Conservation (phyloP, 768 basidiomycete genomes). For the Candolleomyces aberdarensis region DNA sequence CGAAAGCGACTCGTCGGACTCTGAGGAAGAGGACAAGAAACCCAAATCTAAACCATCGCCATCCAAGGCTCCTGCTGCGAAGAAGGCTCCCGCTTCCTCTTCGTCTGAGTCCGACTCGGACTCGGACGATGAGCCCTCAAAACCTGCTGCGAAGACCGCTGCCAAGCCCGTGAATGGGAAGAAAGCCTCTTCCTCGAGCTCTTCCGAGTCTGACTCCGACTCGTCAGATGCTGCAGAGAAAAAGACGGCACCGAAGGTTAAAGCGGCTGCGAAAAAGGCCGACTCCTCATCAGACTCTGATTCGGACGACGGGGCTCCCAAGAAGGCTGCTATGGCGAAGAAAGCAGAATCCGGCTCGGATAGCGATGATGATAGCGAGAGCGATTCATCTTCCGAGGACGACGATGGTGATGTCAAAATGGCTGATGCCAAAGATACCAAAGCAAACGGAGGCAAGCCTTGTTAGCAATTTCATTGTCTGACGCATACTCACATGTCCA, state of each 20-base stretch:
- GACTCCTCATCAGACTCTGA: constrained; percentile 25
- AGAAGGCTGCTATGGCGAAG: constrained; percentile 26
- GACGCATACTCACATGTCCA: constrained; percentile 1
- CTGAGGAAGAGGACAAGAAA: constrained; percentile 15
- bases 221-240: constrained; percentile 15
- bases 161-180: constrained; percentile 9
- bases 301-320: constrained; percentile 21
- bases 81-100: constrained; percentile 10
- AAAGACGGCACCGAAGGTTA: constrained; percentile 19
- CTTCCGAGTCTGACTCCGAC: constrained; percentile 16
- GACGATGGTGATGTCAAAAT: constrained; percentile 60
- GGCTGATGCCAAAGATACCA: constrained; percentile 36
- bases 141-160: constrained; percentile 16
- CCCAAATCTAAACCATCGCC: constrained; percentile 11
- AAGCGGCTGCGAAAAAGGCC: constrained; percentile 7
- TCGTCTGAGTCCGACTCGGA: constrained; percentile 22
- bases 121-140: constrained; percentile 20
- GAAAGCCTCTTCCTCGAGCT: constrained; percentile 15
- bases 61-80: constrained; percentile 10
- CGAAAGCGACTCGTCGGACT: constrained; percentile 13
- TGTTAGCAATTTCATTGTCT: constrained; percentile 5
- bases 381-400: constrained; percentile 21
- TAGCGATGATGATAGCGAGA: neutral
- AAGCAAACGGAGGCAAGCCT: constrained; percentile 30
- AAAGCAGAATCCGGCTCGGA: constrained; percentile 19